Conservation (phyloP, 2,329 filamentous ascomycete genomes). For the Alternaria infectoria region DNA sequence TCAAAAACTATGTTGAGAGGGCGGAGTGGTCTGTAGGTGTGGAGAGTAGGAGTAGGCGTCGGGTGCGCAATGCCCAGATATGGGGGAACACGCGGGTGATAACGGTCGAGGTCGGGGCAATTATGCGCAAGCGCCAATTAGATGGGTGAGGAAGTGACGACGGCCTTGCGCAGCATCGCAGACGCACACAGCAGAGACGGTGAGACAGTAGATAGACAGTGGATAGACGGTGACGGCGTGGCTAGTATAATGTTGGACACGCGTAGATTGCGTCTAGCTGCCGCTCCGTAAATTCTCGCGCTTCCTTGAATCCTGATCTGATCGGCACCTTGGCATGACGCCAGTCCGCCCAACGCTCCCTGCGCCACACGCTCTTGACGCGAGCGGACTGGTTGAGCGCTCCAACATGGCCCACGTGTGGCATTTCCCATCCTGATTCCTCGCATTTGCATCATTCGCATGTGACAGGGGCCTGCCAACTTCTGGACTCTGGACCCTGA, state of each 20-base stretch:
- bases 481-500: neutral
- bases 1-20: neutral
- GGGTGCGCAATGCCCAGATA: constrained; percentile 3
- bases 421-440: constrained; percentile 20
- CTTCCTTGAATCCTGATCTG: constrained; percentile 34
- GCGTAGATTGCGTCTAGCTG: constrained; percentile 18
- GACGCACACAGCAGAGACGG: neutral
- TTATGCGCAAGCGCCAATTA: constrained; percentile 14
- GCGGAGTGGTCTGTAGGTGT: neutral
- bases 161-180: neutral
- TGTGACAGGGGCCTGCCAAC: constrained; percentile 1
- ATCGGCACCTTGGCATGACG: constrained; percentile 34
- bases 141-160: constrained; percentile 4
- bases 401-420: constrained; percentile 21
- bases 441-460: constrained; percentile 4
- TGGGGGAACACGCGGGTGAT: constrained; percentile 19
- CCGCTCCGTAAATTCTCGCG: constrained; percentile 29
- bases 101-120: constrained; percentile 6
- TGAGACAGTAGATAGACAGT: neutral
- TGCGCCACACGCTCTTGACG: constrained; percentile 18
- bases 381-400: neutral
- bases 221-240: neutral
- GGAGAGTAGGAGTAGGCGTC: constrained; percentile 1
- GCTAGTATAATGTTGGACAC: constrained; percentile 22
- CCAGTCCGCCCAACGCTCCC: constrained; percentile 21